Percentiles rank a stretch among this genome's conserved stretches.
These are phyloP conservation scores for Cadophora gregata DNA, from an alignment of 2,329 filamentous ascomycete genomes.

Conservation along the genomic window DNA sequence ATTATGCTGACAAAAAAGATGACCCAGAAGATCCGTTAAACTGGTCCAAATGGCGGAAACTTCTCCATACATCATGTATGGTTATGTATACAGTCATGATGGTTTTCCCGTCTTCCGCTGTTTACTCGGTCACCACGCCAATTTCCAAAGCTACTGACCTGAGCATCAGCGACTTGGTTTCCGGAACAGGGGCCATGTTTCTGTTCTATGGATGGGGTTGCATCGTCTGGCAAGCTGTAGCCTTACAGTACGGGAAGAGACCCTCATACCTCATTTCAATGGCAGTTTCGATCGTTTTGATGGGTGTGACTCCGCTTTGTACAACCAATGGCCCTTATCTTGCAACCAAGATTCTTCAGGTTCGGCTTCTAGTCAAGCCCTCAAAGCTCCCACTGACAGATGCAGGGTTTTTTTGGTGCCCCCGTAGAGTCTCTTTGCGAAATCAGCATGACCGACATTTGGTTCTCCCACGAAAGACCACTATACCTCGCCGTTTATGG, in stretches of 20 bases:
- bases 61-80: slow-evolving; percentile 40
- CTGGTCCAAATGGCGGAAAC: slow-evolving; percentile 44
- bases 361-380: background rate
- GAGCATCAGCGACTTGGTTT: slow-evolving; percentile 51
- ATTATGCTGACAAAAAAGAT: slow-evolving; percentile 23
- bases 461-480: slow-evolving; percentile 52
- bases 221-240: slow-evolving; percentile 58
- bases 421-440: slow-evolving; percentile 42
- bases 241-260: slow-evolving; percentile 57
- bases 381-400: background rate
- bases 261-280: slow-evolving; percentile 53
- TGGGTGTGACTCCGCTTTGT: slow-evolving; percentile 44
- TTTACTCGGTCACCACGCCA: slow-evolving; percentile 55
- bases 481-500: slow-evolving; percentile 50
- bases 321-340: slow-evolving; percentile 34
- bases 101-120: slow-evolving; percentile 53
- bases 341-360: slow-evolving; percentile 37
- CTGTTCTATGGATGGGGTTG: slow-evolving; percentile 57
- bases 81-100: slow-evolving; percentile 53
- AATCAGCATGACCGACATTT: slow-evolving; percentile 45
- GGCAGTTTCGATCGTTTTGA: slow-evolving; percentile 43
- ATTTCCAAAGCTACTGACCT: slow-evolving; percentile 53
- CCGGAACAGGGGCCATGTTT: slow-evolving; percentile 58
- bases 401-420: slow-evolving; percentile 36
- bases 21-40: slow-evolving; percentile 49